phyloP scores from a whole-genome alignment of 768 basidiomycete species.

The Candolleomyces efflorescens region DNA sequence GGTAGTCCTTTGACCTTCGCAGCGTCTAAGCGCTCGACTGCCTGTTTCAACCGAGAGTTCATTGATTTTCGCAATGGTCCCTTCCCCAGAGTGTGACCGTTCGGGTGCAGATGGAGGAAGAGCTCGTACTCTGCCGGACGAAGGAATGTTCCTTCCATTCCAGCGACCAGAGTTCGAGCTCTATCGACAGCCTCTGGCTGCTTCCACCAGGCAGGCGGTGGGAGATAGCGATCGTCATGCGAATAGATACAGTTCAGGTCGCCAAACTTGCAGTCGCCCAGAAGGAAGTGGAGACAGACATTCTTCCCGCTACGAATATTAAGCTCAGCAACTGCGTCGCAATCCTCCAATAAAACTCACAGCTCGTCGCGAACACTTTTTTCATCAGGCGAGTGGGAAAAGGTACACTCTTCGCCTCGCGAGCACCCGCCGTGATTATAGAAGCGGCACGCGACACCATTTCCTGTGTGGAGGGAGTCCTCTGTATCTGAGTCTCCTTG shows the following conservation, averaged over 20 bases:
- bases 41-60: no score
- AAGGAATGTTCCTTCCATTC: neutral
- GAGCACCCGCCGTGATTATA: conserved; percentile 53
- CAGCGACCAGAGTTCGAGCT: neutral
- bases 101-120: no score
- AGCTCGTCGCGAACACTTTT: conserved; percentile 52
- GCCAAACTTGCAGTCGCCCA: conserved; percentile 36
- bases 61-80: no score
- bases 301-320: conserved; percentile 38
- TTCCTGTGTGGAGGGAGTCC: conserved; percentile 49
- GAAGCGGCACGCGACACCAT: conserved; percentile 48
- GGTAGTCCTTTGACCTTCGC: no score
- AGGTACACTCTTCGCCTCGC: conserved; percentile 37
- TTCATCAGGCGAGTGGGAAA: conserved; percentile 50
- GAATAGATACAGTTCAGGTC: conserved; percentile 34
- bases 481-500: conserved; percentile 49
- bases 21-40: no score
- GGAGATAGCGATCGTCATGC: conserved; percentile 37
- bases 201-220: conserved; percentile 36
- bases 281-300: conserved; percentile 39
- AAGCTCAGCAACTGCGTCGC: neutral
- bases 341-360: conserved; percentile 26
- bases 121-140: no score
- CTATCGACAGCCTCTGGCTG: neutral
- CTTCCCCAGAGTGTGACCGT: no score